Evolutionary conservation across 495 filamentous ascomycete genomes (phyloP), one percentile per base, ranked within the genome.

Genomic region (Penicillium tannophilum): DNA sequence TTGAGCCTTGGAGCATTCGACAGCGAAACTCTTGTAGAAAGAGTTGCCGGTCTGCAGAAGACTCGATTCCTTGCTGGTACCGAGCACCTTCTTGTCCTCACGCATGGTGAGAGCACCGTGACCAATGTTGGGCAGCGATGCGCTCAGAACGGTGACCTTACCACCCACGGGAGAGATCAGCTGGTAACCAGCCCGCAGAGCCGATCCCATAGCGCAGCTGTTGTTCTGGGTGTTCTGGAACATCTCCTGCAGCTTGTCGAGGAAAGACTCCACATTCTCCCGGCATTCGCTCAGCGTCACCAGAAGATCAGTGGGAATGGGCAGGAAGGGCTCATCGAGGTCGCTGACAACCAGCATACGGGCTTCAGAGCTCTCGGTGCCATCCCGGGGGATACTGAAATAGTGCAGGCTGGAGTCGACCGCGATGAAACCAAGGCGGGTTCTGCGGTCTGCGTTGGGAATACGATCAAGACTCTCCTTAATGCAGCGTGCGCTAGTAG

Each of bases 21-120:
- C 95, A 2, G 94, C 94, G 71, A 98, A 98, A 68, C 91, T 96
- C 80, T 98, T 98, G 83, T 98, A 98, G 73, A 98, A 98, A 61
- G 90, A 89, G 76, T 89, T 96, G 12, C 83, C 90, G 0, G 95
- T 98, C 69, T 97, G 93, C 49, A 98, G 79, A 31, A 98, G 81
- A 54, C 79, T 78, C 63, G 83, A 90, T 68, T 98, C 94, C 73
- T 97, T 97, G 69, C 85, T 91, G 3, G 94, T 98, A 57, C 94
- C 94, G 6, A 98, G 84, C 17, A 96, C 74, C 75, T 97, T 97
- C 82, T 97, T 97, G 70, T 98, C 93, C 75, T 98, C 94, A 61
- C 94, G 83, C 86, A 93, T 90, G 28, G 95, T 90, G 52, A 98
- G 84, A 70, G 95, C 91, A 28, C 94, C 94, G 54, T 88, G 83